phyloP scores from a whole-genome alignment of 2,329 filamentous ascomycete genomes.

The Aspergillus sp. region DNA sequence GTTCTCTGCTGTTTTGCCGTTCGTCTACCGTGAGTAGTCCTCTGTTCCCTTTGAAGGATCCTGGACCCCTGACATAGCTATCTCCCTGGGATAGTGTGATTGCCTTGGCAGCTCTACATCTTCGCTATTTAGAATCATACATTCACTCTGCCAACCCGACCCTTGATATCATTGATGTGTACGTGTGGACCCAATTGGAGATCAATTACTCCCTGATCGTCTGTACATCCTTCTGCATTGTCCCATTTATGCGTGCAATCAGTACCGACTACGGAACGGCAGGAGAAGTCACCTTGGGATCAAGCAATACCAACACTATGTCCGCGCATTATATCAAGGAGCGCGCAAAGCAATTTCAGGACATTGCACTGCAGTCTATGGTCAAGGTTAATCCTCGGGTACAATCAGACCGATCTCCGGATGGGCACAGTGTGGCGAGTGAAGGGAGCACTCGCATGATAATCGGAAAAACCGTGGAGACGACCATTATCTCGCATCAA shows the following conservation, averaged over 20 bases:
- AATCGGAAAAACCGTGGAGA: no score
- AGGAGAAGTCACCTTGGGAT: no score
- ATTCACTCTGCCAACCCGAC: neutral
- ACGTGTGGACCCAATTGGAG: conserved; percentile 3
- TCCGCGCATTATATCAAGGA: neutral
- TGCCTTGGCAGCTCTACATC: neutral
- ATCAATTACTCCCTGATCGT: conserved; percentile 2
- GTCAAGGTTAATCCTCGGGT: no score
- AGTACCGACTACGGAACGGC: neutral
- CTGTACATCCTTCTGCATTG: conserved; percentile 1
- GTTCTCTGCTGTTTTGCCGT: conserved; percentile 1
- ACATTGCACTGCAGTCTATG: no score
- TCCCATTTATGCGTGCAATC: conserved; percentile 3
- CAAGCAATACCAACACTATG: neutral
- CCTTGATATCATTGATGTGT: neutral
- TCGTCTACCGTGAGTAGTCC: neutral
- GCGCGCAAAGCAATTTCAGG: no score
- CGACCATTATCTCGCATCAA: neutral
- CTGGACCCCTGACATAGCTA: neutral
- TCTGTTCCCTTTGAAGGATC: neutral
- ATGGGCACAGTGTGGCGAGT: no score
- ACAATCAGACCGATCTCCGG: no score
- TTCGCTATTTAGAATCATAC: neutral
- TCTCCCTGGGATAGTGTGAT: neutral
- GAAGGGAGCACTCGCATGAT: no score